These are phyloP conservation scores for Gautieria morchelliformis DNA, from an alignment of 768 basidiomycete species.

Conservation along the genomic window DNA sequence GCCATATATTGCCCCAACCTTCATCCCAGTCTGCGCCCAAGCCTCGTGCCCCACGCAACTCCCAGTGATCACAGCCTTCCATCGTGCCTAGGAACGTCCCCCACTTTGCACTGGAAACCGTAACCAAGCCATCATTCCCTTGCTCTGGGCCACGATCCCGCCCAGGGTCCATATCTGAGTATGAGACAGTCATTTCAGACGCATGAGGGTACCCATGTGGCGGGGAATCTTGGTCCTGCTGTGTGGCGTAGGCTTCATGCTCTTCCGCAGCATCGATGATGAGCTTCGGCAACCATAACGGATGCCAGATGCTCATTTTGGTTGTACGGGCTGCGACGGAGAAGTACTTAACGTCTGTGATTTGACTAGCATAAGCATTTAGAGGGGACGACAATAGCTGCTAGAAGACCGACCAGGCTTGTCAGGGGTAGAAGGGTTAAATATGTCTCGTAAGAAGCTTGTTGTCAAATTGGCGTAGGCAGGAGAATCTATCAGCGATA, in stretches of 20 bases:
- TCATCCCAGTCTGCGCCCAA: conserved; percentile 47
- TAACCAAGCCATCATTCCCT: conserved; percentile 27
- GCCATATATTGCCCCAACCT: conserved; percentile 14
- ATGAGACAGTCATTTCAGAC: conserved; percentile 1
- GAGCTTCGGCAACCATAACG: conserved; percentile 94
- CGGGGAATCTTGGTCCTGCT: neutral
- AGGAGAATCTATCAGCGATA: conserved; percentile 88
- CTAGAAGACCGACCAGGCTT: conserved; percentile 33
- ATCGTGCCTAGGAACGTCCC: conserved; percentile 86
- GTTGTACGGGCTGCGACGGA: conserved; percentile 76
- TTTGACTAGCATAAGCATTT: neutral
- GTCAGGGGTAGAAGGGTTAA: conserved; percentile 78
- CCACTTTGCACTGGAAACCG: conserved; percentile 89
- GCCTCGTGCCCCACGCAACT: conserved; percentile 82
- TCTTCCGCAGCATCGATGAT: conserved; percentile 82
- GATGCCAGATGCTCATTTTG: conserved; percentile 73
- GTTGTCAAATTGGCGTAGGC: conserved; percentile 94
- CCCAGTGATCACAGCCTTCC: conserved; percentile 94
- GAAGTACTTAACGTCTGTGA: conserved; percentile 69
- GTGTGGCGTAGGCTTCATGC: conserved; percentile 24
- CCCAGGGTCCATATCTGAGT: neutral
- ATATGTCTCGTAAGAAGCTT: conserved; percentile 62
- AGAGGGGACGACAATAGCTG: neutral
- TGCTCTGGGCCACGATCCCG: neutral
- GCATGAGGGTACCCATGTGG: neutral